Conservation (phyloP, 371 early-diverging fungal species). For the Dichotomocladium elegans region DNA sequence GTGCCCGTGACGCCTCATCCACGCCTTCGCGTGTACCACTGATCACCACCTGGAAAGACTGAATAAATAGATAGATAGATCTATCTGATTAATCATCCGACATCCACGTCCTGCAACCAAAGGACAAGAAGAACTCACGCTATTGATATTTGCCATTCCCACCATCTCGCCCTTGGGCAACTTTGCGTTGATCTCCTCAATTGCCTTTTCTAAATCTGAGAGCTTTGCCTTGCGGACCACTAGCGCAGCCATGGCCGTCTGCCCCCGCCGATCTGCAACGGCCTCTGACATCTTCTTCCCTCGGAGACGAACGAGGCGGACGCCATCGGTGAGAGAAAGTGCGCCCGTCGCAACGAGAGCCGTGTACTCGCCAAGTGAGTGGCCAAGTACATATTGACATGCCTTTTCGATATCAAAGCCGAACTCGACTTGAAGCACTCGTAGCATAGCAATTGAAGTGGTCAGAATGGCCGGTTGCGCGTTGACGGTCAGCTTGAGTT, state of each 20-base stretch:
- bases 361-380: conserved; percentile 94
- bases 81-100: background rate
- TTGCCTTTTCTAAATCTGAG: conserved; percentile 64
- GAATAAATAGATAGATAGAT: conserved; percentile 10
- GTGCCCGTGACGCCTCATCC: conserved; percentile 73
- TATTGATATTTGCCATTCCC: conserved; percentile 87
- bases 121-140: conserved; percentile 34
- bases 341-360: conserved; percentile 82
- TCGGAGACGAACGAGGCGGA: conserved; percentile 77
- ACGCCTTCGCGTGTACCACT: conserved; percentile 88
- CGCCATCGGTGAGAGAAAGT: conserved; percentile 75
- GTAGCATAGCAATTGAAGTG: conserved; percentile 85
- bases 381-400: conserved; percentile 82
- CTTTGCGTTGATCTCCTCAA: conserved; percentile 57
- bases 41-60: conserved; percentile 82
- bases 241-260: conserved; percentile 87
- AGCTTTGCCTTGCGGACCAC: conserved; percentile 73
- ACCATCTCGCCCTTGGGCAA: conserved; percentile 70
- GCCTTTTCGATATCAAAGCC: conserved; percentile 73
- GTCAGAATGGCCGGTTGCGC: conserved; percentile 95
- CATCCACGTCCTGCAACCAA: background rate
- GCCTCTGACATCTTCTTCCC: conserved; percentile 88
- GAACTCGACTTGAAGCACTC: conserved; percentile 79
- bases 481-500: conserved; percentile 80
- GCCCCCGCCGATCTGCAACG: conserved; percentile 56